A percentile compares a stretch with the other conserved stretches of the same genome.
These are phyloP conservation scores for Ogataea salicorniae DNA, from an alignment of 805 yeast species.

Conservation along the genomic window DNA sequence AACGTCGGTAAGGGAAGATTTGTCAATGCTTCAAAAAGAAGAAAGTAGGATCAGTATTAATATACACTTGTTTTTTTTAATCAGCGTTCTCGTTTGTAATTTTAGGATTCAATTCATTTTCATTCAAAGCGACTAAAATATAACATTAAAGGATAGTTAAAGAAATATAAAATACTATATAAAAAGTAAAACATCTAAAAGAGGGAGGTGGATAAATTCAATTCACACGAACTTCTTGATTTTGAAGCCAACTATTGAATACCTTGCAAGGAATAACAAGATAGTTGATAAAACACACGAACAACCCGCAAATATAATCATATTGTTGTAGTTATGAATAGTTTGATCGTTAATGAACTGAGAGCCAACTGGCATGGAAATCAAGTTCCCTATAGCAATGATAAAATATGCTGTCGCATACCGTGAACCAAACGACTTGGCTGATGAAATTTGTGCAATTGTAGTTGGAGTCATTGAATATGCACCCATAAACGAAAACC, in stretches of 20 bases:
- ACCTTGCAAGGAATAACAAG: constrained; percentile 12
- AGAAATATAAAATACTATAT: too few relatives aligned
- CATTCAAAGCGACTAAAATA: too few relatives aligned
- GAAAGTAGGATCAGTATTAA: constrained; percentile 5
- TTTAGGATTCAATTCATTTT: too few relatives aligned
- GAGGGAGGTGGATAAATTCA: background rate
- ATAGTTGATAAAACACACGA: constrained; percentile 15
- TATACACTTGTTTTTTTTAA: too few relatives aligned
- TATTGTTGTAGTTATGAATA: constrained; percentile 17
- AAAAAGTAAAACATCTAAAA: too few relatives aligned
- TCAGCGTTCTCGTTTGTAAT: too few relatives aligned
- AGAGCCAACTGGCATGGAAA: constrained; percentile 46
- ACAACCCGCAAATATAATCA: constrained; percentile 26
- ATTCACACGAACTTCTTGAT: constrained; percentile 27
- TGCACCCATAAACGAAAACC: constrained; percentile 54
- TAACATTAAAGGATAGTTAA: too few relatives aligned
- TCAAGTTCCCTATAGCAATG: constrained; percentile 45
- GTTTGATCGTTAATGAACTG: constrained; percentile 34
- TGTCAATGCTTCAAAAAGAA: constrained; percentile 59
- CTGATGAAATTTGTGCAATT: constrained; percentile 51
- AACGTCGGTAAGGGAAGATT: constrained; percentile 81
- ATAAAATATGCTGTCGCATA: constrained; percentile 65
- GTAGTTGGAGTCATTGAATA: constrained; percentile 61
- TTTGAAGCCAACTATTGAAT: constrained; percentile 14
- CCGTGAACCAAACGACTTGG: constrained; percentile 58